These are phyloP conservation scores for Piper betle DNA, from an alignment of 164 flowering plant genomes.

Conservation along the genomic window DNA sequence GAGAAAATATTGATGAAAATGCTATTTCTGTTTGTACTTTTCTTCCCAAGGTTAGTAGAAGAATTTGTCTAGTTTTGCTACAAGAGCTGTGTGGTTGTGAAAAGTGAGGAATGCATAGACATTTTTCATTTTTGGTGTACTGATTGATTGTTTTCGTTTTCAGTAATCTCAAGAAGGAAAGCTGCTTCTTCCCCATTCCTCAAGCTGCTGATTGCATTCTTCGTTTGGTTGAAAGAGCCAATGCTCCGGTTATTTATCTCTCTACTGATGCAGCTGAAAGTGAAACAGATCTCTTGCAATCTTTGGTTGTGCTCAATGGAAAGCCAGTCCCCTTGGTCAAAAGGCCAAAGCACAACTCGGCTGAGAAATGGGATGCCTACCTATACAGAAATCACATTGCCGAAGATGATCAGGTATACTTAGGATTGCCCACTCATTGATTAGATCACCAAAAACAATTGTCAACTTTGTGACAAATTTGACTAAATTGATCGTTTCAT, in stretches of 20 bases:
- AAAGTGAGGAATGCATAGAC: not conserved
- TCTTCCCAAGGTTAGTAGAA: too few species aligned
- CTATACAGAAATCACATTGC: slow-evolving; percentile 57
- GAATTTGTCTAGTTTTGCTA: not conserved
- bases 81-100: not conserved
- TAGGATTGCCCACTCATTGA: too few species aligned
- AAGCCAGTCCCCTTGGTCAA: slow-evolving; percentile 73
- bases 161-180: slow-evolving; percentile 81
- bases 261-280: slow-evolving; percentile 99
- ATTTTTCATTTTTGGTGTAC: not conserved
- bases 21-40: too few species aligned
- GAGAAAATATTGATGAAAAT: too few species aligned
- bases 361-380: slow-evolving; percentile 97
- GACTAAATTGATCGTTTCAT: not conserved
- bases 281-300: slow-evolving; percentile 83
- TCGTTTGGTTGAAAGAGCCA: slow-evolving; percentile 56
- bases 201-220: slow-evolving; percentile 93
- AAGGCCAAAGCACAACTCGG: slow-evolving; percentile 70
- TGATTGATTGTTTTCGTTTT: slow-evolving; percentile 4
- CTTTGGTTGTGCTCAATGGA: slow-evolving; percentile 51
- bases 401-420: slow-evolving; percentile 67
- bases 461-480: not conserved
- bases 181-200: slow-evolving; percentile 94
- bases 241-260: slow-evolving; percentile 84
- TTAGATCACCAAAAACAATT: not conserved